Conservation (phyloP, 2,329 filamentous ascomycete genomes). For the Monosporascus sp. region DNA sequence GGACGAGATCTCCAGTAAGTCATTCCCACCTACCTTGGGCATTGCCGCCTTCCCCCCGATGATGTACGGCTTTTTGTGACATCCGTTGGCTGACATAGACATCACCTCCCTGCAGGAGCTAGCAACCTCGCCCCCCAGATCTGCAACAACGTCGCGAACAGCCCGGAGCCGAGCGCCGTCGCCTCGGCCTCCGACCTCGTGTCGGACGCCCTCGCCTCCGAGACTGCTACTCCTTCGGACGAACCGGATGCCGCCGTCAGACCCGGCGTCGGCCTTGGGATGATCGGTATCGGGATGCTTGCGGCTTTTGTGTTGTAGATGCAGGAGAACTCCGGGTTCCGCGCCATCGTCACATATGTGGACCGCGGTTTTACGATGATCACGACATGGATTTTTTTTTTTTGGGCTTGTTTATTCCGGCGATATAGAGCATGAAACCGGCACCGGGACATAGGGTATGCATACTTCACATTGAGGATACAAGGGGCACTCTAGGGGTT, state of each 20-base stretch:
- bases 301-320: slow-evolving; percentile 21
- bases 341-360: not conserved
- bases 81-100: no score
- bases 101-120: slow-evolving; percentile 9
- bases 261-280: slow-evolving; percentile 19
- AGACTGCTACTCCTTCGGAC: slow-evolving; percentile 11
- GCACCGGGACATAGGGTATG: not conserved
- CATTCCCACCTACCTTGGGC: not conserved
- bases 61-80: not conserved
- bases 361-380: not conserved
- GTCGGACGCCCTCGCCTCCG: slow-evolving; percentile 19
- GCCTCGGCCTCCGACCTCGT: slow-evolving; percentile 25
- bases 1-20: slow-evolving; percentile 21
- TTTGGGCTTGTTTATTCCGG: not conserved
- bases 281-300: slow-evolving; percentile 20
- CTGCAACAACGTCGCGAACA: slow-evolving; percentile 17
- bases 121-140: slow-evolving; percentile 19
- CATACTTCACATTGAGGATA: not conserved
- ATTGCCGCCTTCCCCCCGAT: not conserved
- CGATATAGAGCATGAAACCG: not conserved
- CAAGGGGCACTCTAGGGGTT: not conserved
- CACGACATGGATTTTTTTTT: not conserved
- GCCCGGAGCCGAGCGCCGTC: slow-evolving; percentile 20
- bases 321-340: not conserved
- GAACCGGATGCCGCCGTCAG: slow-evolving; percentile 15